Base-by-base conservation (phyloP, 495 filamentous ascomycete genomes). In the Talaromyces borbonicus region DNA sequence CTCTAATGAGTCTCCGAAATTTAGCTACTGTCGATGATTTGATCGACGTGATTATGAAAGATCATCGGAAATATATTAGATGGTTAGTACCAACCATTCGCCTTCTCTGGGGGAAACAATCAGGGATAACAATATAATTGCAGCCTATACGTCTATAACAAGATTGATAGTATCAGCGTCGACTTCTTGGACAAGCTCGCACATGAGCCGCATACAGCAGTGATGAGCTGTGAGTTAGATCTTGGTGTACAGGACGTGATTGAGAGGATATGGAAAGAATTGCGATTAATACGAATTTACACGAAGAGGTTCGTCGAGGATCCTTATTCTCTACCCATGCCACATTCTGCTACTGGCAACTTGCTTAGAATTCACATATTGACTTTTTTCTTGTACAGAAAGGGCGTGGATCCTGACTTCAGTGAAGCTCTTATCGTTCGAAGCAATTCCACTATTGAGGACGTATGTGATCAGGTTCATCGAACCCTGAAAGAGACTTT, bases 101-200 rank as follows among this genome's bases (percentile, higher is more conserved):
- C 33, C 8, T 16, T 39, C 31, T 8, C 31, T 23, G 15, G 30
- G 11, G 26, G 11, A 44, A 22, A 40, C 40, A 47, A 26, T 52
- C 15, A 36, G 22, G 32, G 43, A 48, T 52, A 30, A 37, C 19
- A 25, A 20, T 27, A 6, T n/a, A 3, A n/a, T n/a, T n/a, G n/a
- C 45, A 94, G 89, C 57, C 75, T 99, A 19, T 99, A 99, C 67
- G 93, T 96, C 23, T 99, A 99, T 78, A 99, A 99, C 84, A 99
- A 99, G 67, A 94, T 99, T 70, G 93, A 99, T 72, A 83, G 80
- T 61, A 82, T 99, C 54, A 89, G 85, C 20, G 75, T 99, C 49
- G 86, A 95, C 53, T 93, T 90, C 69, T 77, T 99, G 14, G 85
- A 99, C 65, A 77, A 83, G 55, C 72, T 99, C 3, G 93, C 93